Base-by-base conservation (phyloP, 176 grass and related monocot genomes). In the Saccharum officinarum region DNA sequence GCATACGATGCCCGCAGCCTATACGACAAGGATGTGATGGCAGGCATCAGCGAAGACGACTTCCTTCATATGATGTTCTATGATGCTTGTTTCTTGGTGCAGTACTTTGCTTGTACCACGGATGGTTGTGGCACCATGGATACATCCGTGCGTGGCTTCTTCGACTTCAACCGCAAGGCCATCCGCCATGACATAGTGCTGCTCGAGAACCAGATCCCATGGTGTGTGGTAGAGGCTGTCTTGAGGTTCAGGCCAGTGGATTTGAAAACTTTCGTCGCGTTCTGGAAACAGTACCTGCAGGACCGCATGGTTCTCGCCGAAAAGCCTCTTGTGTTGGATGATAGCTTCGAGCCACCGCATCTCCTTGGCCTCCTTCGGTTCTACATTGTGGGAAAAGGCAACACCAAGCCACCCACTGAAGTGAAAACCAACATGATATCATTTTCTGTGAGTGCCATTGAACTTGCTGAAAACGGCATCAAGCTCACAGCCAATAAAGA, bases 131-230 rank as follows among this genome's bases (percentile, higher is more conserved):
- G 20, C 20, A 59, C 55, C 55, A 49, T 68, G 10, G 78, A 80
- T 0, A 17, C 3, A 8, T 23, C 44, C 0, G 0, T 80, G n/a
- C 10, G 63, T 4, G 8, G 18, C 3, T 80, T 68, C 63, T 52
- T 80, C 0, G 28, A 68, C 11, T n/a, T 34, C 11, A 68, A 80
- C 63, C 63, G 45, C 78, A 37, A 37, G 11, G 62, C 41, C 1
- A 49, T 80, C 25, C 26, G 13, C 7, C 42, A 74, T 31, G 71
- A 74, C 3, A 26, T 74, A 3, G 46, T 50, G 44, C 71, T 74
- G 7, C 44, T 74, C 8, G 25, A 74, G 71, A 74, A 74, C 71
- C 71, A 74, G 44, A 28, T 74, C 42, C 71, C 71, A 3, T 74
- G 42, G 71, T 0, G 0, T 0, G 42, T 74, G 25, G 25, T 74